Base-by-base conservation (phyloP, 352 stramenopile species). In the Pythium monospermum region DNA sequence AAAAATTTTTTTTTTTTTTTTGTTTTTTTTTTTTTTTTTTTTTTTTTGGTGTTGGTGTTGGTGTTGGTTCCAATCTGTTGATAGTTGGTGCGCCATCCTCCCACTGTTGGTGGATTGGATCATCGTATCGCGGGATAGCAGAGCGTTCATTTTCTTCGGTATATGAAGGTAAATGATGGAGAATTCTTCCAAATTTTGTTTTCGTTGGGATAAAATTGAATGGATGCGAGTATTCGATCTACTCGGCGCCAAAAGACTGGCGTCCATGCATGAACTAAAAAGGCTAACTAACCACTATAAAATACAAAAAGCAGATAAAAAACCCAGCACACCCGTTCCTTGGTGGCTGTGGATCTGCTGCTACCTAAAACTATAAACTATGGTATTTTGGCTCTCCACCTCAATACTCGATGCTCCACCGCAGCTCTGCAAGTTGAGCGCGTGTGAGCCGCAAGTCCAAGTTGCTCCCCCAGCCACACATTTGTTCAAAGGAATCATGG, bases 401-500 rank as follows among this genome's bases (percentile, higher is more conserved):
- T 37, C 35, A 41, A 32, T 60, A 60, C 19, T 51, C 49, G 37
- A 37, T 27, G 18, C 21, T 53, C 26, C 74, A 78, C 19, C 74
- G 79, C 59, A 90, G 61, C 47, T 90, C 76, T 2, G 72, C 76
- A n/a, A 94, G 65, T 64, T 94, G 83, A 30, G 69, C 69, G 18
- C 76, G 74, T 31, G 80, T 89, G 35, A 94, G 73, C 38, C 77
- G 76, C 60, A 94, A 51, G 46, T 94, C 83, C 10, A 91, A 52
- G 57, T 80, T 76, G 58, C 67, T 82, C 30, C 71, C 54, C 76
- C 76, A 91, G 41, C 64, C 69, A 51, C 83, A 94, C 83, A 94
- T 91, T 38, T 94, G 80, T 57, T 94, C 80, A 49, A 94, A 89
- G 52, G 78, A 91, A 51, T 89, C 74, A 58, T 87, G 71, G 18